Evolutionary conservation across 176 grass and related monocot species (phyloP).

Genomic region (Avena atlantica): DNA sequence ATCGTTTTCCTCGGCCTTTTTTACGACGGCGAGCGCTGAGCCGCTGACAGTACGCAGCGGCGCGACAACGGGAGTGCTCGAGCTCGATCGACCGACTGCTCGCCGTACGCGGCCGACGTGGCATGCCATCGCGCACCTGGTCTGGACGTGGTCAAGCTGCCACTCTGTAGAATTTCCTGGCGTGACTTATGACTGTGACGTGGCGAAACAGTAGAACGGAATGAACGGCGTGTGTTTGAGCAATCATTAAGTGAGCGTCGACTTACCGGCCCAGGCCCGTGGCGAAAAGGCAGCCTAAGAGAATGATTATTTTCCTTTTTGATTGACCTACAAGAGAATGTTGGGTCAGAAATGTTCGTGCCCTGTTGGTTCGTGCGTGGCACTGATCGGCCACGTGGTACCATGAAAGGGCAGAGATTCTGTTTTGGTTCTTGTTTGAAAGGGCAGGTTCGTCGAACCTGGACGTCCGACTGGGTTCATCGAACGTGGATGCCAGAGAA

Average conservation of each 20-base stretch:
- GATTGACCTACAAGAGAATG: neutral
- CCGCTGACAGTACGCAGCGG: slow-evolving; percentile 10
- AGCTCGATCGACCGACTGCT: neutral
- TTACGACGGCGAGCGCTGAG: neutral
- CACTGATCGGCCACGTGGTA: neutral
- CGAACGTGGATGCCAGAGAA: neutral
- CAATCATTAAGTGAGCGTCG: neutral
- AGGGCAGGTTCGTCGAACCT: slow-evolving; percentile 38
- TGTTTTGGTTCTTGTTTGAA: neutral
- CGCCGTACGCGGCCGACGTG: neutral
- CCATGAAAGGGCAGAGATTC: neutral
- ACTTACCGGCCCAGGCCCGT: neutral
- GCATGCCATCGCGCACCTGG: neutral
- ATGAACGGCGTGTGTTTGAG: neutral
- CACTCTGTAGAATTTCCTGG: neutral
- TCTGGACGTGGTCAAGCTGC: neutral
- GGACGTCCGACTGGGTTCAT: neutral
- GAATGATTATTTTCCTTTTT: no score
- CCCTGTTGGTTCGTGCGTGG: neutral
- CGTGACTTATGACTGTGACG: neutral
- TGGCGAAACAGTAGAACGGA: neutral
- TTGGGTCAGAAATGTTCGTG: neutral
- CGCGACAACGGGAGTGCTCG: neutral
- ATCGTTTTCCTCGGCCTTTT: neutral
- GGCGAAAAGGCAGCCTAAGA: neutral